Base-by-base conservation (phyloP, 805 yeast genomes). In the Yarrowia osloensis region DNA sequence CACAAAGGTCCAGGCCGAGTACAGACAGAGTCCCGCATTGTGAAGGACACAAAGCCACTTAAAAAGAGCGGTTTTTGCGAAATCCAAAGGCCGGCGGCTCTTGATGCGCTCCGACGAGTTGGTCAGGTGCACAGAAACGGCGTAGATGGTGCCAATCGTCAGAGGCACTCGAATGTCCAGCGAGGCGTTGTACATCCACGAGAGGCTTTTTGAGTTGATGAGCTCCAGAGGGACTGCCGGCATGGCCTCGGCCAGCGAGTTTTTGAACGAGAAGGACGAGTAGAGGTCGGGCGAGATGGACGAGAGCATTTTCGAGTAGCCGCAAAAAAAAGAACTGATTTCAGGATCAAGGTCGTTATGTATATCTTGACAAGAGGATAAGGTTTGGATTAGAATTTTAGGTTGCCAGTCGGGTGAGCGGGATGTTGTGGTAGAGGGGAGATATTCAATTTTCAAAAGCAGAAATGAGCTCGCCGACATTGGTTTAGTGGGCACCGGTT, bases 1-100 rank as follows among this genome's bases (percentile, higher is more conserved):
- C 24, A 85, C 55, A 69, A 87, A 87, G 9, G 91, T 87, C 90
- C 90, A 87, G 33, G 82, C 81, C 2, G 90, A 87, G 76, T 87
- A 88, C n/a, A 78, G 77, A 74, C 91, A 87, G 40, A 88, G 81
- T 50, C 83, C 81, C 24, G 86, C 70, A 73, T 88, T 88, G 77
- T 88, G 92, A 46, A 85, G 70, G 17, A 87, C 74, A 29, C 88
- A 90, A 63, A 87, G 81, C 35, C 76, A 55, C 73, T 83, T 84
- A 81, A 88, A 88, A 15, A 75, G 44, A 2, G 69, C 65, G 19
- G 82, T 77, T 33, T 76, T 78, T 15, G 89, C 79, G 59, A 88
- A 75, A 11, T 74, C 66, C 67, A 78, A 79, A 1, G 92, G 91
- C 22, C 68, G 72, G 73, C 37, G 37, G 3, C 66, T 74, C 69